Base-by-base conservation (phyloP, 371 early-diverging fungal species). In the Globomyces sp. region DNA sequence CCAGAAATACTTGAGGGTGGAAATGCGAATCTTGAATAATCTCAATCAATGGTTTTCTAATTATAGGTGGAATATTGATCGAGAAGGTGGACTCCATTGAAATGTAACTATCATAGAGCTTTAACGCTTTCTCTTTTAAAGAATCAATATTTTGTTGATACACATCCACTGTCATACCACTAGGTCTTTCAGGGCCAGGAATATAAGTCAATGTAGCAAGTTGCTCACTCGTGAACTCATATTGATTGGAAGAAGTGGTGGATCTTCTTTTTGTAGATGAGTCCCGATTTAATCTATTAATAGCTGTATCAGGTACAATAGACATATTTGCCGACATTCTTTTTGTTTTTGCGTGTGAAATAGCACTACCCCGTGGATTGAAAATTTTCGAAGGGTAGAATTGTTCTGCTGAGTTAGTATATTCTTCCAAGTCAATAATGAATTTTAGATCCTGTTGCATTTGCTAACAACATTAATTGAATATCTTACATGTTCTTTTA, bases 41-140 rank as follows among this genome's bases (percentile, higher is more conserved):
- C 24, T 34, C 34, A 8, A 51, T n/a, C 5, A 61, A 9, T 34
- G 61, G 24, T 46, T 61, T 61, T 61, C 42, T 61, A 46, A 49
- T 36, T 24, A 9, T 61, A 5, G 46, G n/a, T 13, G 61, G 61
- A 37, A 61, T 42, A 49, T 61, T 61, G 46, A 61, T 46, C 37
- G 42, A 43, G 9, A 34, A 51, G 11, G 52, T 11, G 4, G 52
- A 11, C 24, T 5, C 5, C 34, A 24, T 34, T 4, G 52, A 51
- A 51, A 51, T 51, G 34, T 51, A 51, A 5, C 34, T 11, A 6
- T 51, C 52, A 24, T 51, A 24, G 8, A 51, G 11, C 5, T 5
- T 5, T 11, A 24, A 34, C 5, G 11, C 4, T 6, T 11, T 34
- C 1, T 51, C 52, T 34, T 51, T 6, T 4, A 51, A 11, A 1